These are phyloP conservation scores for Kwoniella shivajii DNA, from an alignment of 1,284 basidiomycete species.

Conservation along the genomic window DNA sequence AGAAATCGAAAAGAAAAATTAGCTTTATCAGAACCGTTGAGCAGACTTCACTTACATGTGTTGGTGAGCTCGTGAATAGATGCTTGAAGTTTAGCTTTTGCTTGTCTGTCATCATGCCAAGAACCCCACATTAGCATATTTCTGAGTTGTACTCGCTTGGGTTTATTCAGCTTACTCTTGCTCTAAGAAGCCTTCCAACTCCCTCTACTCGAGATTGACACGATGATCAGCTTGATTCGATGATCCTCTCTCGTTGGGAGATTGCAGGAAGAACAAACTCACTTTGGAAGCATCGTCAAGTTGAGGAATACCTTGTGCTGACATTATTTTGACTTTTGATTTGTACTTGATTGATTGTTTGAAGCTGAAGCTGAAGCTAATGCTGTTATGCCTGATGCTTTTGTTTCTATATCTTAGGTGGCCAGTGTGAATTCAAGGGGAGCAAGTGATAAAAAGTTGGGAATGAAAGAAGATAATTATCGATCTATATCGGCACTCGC, in stretches of 20 bases:
- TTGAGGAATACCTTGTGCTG: slow-evolving; percentile 52
- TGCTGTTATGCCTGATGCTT: neutral
- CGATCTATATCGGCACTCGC: neutral
- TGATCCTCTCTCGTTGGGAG: neutral
- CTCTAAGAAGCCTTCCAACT: slow-evolving; percentile 80
- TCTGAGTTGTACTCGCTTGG: too few species aligned
- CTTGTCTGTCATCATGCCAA: slow-evolving; percentile 58
- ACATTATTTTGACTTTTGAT: slow-evolving; percentile 21
- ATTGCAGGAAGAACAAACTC: slow-evolving; percentile 27
- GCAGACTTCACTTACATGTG: slow-evolving; percentile 36
- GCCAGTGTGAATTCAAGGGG: too few species aligned
- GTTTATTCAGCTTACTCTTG: slow-evolving; percentile 59
- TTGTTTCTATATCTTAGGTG: neutral
- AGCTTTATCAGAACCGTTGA: neutral
- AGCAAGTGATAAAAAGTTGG: neutral
- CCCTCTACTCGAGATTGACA: slow-evolving; percentile 74
- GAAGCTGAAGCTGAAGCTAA: neutral
- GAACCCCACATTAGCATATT: too few species aligned
- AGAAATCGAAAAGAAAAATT: neutral
- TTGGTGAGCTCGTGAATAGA: slow-evolving; percentile 56
- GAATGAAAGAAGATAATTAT: neutral
- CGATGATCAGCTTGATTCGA: neutral
- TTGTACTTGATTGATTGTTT: neutral
- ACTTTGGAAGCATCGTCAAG: slow-evolving; percentile 81
- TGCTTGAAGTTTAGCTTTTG: slow-evolving; percentile 74